Conservation (phyloP, 306 rosid species). For the Rosa multiflora region DNA sequence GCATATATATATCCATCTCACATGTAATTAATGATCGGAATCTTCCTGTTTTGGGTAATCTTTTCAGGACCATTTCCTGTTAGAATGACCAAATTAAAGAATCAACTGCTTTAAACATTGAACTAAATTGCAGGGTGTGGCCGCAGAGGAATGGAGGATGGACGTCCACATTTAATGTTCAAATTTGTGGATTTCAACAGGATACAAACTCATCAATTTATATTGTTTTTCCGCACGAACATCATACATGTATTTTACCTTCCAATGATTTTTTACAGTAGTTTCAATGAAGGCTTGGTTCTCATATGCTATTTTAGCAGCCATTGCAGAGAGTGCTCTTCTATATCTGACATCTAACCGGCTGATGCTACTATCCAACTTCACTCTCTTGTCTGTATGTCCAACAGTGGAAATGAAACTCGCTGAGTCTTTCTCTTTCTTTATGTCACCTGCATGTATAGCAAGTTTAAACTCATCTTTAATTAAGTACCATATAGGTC, state of each 20-base stretch:
- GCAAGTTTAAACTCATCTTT: background rate
- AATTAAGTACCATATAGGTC: background rate
- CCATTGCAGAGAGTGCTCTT: conserved; percentile 21
- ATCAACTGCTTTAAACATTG: too few species aligned
- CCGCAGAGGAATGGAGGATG: too few species aligned
- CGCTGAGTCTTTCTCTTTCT: background rate
- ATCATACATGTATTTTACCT: conserved; percentile 12
- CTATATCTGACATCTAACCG: conserved; percentile 1
- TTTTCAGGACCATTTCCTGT: too few species aligned
- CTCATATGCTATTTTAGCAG: conserved; percentile 25
- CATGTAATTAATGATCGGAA: too few species aligned
- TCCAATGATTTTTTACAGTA: conserved; percentile 12
- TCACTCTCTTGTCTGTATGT: conserved; percentile 13
- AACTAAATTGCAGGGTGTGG: too few species aligned
- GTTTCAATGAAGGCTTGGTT: conserved; percentile 16
- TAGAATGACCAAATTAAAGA: too few species aligned
- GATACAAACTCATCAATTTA: too few species aligned
- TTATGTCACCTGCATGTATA: conserved; percentile 2
- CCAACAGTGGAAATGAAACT: conserved; percentile 17
- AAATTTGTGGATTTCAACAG: too few species aligned
- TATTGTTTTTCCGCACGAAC: too few species aligned
- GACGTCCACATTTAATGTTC: too few species aligned
- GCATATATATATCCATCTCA: too few species aligned
- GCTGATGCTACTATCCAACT: conserved; percentile 9
- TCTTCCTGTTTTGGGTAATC: too few species aligned